Evolutionary conservation across 2,329 filamentous ascomycete species (phyloP), one percentile per base, ranked within the genome.

Genomic region (Laburnicola sp.): DNA sequence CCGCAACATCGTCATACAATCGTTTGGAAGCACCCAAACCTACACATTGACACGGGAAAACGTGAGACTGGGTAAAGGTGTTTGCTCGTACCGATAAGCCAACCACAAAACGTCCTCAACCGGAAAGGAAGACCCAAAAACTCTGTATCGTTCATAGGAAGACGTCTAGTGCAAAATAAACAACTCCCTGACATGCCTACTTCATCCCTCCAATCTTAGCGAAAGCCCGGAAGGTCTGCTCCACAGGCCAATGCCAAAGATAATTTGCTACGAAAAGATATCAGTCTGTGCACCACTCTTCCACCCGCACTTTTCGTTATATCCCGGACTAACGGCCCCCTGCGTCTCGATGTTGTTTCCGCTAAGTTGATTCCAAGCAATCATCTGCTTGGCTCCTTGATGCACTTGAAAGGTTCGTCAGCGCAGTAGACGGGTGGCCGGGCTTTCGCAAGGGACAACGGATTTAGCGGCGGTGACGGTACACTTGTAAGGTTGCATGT

Each of bases 401-500:
- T 71, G 44, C 78, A 81, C 39, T 75, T 73, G 31, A 62, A 69
- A 9, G 58, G 51, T 31, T 78, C 69, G 16, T 74, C 71, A 4
- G 61, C 69, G 60, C 78, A 81, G 59, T 74, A 77, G 0, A 72
- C 70, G 0, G 78, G 73, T 2, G 70, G 54, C 52, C 75, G 68
- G 3, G 77, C 74, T 10, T 67, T 58, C 22, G 75, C 76, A n/a
- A 80, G 63, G 69, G 35, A 67, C 72, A 16, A 71, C 74, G 1
- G 75, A 76, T 4, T 68, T 74, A 10, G 74, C 74, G 22, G 70
- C 71, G 1, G 75, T 78, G 37, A 80, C 76, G 11, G 75, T 77
- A 66, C 78, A 81, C 38, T 75, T 75, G 59, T 75, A 76, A 41
- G 76, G 77, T 50, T 78, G 74, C 79, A 81, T 81, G 55, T 81